Evolutionary conservation across 805 yeast genomes (phyloP).

Genomic region (Teunomyces barrocoloradensis): DNA sequence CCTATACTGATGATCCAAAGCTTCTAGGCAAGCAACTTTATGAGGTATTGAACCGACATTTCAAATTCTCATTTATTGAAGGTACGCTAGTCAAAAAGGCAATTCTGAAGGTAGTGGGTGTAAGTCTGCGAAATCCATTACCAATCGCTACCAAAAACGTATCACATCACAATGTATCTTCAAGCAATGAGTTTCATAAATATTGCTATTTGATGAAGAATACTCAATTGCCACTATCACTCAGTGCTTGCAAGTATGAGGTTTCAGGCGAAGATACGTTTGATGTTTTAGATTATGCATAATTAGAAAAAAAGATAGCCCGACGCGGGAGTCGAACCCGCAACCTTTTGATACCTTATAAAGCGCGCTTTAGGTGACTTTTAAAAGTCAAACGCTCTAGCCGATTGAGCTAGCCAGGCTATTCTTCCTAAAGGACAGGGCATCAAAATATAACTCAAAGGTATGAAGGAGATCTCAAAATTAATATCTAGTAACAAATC

Average conservation of each 20-base stretch:
- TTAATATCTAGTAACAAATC: neutral
- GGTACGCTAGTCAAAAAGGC: neutral
- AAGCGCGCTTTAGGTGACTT: slow-evolving; percentile 4
- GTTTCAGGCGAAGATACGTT: neutral
- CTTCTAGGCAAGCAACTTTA: neutral
- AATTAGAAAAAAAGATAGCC: slow-evolving; percentile 1
- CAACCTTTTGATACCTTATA: slow-evolving; percentile 7
- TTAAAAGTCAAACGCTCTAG: slow-evolving; percentile 13
- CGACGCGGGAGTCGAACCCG: slow-evolving; percentile 5
- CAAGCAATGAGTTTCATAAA: neutral
- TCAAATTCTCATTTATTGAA: neutral
- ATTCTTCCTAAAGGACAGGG: neutral
- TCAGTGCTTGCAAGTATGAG: neutral
- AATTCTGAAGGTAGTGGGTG: neutral
- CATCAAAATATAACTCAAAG: neutral
- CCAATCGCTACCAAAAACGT: neutral
- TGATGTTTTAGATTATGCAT: neutral
- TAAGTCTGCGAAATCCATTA: neutral
- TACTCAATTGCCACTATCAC: neutral
- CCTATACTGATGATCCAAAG: neutral
- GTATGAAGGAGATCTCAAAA: neutral
- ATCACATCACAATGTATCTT: neutral
- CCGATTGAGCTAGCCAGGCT: slow-evolving; percentile 24
- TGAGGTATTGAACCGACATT: neutral
- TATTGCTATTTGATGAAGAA: neutral